Percentiles rank a stretch among this genome's conserved stretches.
Conservation (phyloP, 2,329 filamentous ascomycete species). For the Alternaria sp. region DNA sequence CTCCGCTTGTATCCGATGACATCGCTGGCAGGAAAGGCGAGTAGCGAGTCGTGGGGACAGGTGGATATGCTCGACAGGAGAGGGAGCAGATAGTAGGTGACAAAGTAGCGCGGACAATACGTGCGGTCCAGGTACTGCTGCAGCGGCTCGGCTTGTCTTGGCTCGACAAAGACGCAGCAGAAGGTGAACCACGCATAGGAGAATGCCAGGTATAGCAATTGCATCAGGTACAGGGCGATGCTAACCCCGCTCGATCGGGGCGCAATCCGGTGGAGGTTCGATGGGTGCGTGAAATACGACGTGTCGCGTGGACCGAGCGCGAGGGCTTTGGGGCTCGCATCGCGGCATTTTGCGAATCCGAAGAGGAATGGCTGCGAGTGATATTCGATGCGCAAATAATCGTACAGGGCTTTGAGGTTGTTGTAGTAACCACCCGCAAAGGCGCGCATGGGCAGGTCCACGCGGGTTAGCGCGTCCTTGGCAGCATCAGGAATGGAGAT, state of each 20-base stretch:
- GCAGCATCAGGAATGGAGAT: constrained; percentile 48
- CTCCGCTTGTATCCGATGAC: constrained; percentile 61
- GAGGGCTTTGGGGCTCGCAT: constrained; percentile 1
- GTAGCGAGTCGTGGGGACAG: constrained; percentile 61
- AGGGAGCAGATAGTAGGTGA: constrained; percentile 62
- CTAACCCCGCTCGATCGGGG: constrained; percentile 51
- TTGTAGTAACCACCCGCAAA: constrained; percentile 64
- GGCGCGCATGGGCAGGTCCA: constrained; percentile 63
- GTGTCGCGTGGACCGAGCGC: constrained; percentile 12
- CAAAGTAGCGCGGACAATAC: constrained; percentile 59
- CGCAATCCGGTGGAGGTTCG: constrained; percentile 62
- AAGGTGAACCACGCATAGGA: constrained; percentile 65
- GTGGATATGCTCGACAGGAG: constrained; percentile 65
- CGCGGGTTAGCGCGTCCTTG: constrained; percentile 42
- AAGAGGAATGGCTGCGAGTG: constrained; percentile 63
- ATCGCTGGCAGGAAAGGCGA: constrained; percentile 64
- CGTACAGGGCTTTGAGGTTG: constrained; percentile 66
- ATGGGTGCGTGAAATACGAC: constrained; percentile 63
- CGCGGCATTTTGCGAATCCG: constrained; percentile 54
- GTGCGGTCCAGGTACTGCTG: constrained; percentile 62
- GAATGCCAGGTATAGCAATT: constrained; percentile 57
- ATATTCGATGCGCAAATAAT: constrained; percentile 62
- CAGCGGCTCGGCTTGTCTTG: constrained; percentile 57
- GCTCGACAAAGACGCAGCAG: constrained; percentile 61
- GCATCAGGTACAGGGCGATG: constrained; percentile 54